phyloP scores from a whole-genome alignment of 306 rosid species.

The Quercus gilva region DNA sequence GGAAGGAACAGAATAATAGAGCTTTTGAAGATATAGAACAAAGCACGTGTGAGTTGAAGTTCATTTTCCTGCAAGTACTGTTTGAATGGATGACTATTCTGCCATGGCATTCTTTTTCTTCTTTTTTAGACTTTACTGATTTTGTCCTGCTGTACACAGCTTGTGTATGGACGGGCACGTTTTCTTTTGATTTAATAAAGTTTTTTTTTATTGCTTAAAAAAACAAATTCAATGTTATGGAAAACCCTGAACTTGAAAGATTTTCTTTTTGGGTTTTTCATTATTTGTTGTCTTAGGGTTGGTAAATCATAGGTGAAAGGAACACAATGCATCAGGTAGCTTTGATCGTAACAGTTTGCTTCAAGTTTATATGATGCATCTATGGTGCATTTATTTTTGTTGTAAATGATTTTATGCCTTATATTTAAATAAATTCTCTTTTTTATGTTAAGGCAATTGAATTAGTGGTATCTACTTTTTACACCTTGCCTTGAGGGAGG shows the following conservation, averaged over 20 bases:
- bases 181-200: too few relatives aligned
- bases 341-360: background rate
- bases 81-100: too few relatives aligned
- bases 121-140: too few relatives aligned
- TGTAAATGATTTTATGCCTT: background rate
- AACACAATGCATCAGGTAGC: background rate
- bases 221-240: background rate
- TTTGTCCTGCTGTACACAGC: too few relatives aligned
- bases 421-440: background rate
- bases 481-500: slow-evolving; percentile 13
- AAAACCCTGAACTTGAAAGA: background rate
- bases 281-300: background rate
- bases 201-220: too few relatives aligned
- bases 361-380: background rate
- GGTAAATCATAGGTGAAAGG: background rate
- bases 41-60: too few relatives aligned
- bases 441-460: background rate
- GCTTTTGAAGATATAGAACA: too few relatives aligned
- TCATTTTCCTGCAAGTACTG: too few relatives aligned
- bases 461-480: slow-evolving; percentile 1
- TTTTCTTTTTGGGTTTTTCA: background rate
- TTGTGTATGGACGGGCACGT: too few relatives aligned
- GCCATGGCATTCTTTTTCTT: too few relatives aligned
- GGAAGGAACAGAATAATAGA: too few relatives aligned
- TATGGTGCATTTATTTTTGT: background rate